A percentile compares a stretch with the other conserved stretches of the same genome.
Conservation (phyloP, 768 basidiomycete species). For the Mrakia blollopis region DNA sequence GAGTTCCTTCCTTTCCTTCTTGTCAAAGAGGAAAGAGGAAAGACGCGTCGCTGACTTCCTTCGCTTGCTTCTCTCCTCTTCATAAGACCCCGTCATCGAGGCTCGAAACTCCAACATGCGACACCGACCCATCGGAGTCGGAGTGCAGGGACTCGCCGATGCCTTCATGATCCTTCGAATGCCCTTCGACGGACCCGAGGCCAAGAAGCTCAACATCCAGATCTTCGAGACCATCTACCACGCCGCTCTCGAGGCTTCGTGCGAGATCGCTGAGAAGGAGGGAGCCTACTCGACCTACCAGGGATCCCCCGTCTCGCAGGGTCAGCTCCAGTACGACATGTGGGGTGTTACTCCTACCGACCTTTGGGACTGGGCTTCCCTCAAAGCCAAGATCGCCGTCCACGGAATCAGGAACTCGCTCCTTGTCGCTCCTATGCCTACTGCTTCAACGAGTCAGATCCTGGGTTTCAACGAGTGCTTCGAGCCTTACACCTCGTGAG, state of each 20-base stretch:
- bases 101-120: constrained; percentile 91
- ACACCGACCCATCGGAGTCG: constrained; percentile 93
- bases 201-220: constrained; percentile 81
- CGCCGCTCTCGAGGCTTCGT: constrained; percentile 82
- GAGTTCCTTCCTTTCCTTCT: constrained; percentile 25
- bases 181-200: constrained; percentile 87
- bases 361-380: constrained; percentile 86
- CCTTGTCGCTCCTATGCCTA: constrained; percentile 94
- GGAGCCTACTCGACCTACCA: constrained; percentile 84
- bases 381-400: constrained; percentile 79
- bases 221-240: constrained; percentile 99
- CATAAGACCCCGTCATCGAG: constrained; percentile 76
- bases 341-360: constrained; percentile 86
- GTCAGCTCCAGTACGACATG: constrained; percentile 86
- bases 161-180: constrained; percentile 95
- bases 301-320: constrained; percentile 83
- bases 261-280: constrained; percentile 70
- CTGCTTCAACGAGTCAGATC: constrained; percentile 96
- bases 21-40: neutral
- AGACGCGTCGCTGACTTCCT: neutral
- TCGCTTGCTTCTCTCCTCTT: constrained; percentile 67
- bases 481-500: constrained; percentile 90
- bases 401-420: constrained; percentile 85
- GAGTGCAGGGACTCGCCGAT: constrained; percentile 96
- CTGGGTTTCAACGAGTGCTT: constrained; percentile 98